Percentiles rank a stretch among this genome's conserved stretches.
phyloP scores from a whole-genome alignment of 179 eudicot genomes.

The Patellifolia procumbens region DNA sequence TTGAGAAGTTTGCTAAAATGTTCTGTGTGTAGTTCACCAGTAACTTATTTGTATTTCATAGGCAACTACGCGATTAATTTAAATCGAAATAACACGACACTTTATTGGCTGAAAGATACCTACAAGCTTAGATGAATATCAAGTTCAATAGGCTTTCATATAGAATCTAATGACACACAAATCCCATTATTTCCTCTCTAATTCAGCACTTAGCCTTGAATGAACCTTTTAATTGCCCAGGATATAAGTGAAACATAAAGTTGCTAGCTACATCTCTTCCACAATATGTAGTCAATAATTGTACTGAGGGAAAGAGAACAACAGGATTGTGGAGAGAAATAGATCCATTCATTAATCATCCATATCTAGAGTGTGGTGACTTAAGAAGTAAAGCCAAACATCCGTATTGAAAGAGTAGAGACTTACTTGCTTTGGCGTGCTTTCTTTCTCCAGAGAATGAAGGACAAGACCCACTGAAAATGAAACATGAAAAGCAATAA shows the following conservation, averaged over 20 bases:
- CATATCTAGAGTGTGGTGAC: neutral
- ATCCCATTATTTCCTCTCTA: neutral
- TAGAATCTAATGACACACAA: neutral
- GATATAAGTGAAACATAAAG: too few species aligned
- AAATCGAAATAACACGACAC: neutral
- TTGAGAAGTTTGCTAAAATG: neutral
- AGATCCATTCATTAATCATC: neutral
- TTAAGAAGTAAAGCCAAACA: neutral
- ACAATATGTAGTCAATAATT: neutral
- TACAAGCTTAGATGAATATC: neutral
- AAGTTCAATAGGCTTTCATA: neutral
- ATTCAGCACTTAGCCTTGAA: neutral
- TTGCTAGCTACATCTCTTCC: neutral
- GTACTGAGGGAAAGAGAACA: neutral
- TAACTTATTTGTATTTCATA: neutral
- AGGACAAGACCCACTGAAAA: conserved; percentile 63
- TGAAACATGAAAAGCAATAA: conserved; percentile 18
- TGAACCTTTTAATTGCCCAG: neutral
- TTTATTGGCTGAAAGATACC: neutral
- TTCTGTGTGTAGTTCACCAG: too few species aligned
- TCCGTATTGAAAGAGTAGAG: neutral
- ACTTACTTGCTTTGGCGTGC: conserved; percentile 72
- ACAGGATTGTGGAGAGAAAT: neutral
- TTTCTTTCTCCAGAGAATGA: conserved; percentile 73
- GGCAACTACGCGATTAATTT: neutral